Base-by-base conservation (phyloP, 2,329 filamentous ascomycete species). In the Colletotrichum navitas region DNA sequence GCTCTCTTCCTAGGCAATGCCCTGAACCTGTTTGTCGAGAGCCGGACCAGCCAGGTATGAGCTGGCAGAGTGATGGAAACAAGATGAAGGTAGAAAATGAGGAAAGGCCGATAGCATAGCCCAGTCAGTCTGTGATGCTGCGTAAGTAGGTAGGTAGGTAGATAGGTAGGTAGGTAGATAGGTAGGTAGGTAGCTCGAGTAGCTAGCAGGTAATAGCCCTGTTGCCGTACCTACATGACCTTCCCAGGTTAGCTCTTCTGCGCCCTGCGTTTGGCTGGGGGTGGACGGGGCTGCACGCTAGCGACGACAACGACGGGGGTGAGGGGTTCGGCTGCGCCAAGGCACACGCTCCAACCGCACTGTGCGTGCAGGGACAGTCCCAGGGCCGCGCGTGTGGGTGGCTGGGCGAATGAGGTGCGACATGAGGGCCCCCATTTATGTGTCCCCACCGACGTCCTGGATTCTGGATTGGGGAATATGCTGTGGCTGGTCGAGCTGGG, bases 351-450 rank as follows among this genome's bases (percentile, higher is more conserved):
- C 16, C 43, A 36, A 18, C 58, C 64, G 58, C 65, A 68, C 65
- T 59, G 65, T 71, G 65, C n/a, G 58, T 68, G 65, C 65, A 71
- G 68, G 68, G 68, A 51, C 58, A 2, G 58, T 45, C 68, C 68
- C 64, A 68, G 60, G 68, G 68, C 68, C 68, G 68, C 68, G 68
- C 65, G 68, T 71, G 68, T 71, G 65, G 68, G 65, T 71, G 68
- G 68, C 68, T 71, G 68, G 68, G 59, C 68, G 68, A 68, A 71
- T 71, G 68, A 71, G 59, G 68, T 65, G 59, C 54, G 43, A 32
- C 18, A 4, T 11, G 0, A 3, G 14, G 0, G 0, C n/a, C 43
- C 47, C 65, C 68, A 71, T 65, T 2, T 2, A 1, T 4, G 52
- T 6, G 14, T 29, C 58, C n/a, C 68, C 55, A 60, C 65, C 10